A percentile compares a stretch with the other conserved stretches of the same genome.
phyloP scores from a whole-genome alignment of 2,329 filamentous ascomycete species.

The Aschersonia sp. region DNA sequence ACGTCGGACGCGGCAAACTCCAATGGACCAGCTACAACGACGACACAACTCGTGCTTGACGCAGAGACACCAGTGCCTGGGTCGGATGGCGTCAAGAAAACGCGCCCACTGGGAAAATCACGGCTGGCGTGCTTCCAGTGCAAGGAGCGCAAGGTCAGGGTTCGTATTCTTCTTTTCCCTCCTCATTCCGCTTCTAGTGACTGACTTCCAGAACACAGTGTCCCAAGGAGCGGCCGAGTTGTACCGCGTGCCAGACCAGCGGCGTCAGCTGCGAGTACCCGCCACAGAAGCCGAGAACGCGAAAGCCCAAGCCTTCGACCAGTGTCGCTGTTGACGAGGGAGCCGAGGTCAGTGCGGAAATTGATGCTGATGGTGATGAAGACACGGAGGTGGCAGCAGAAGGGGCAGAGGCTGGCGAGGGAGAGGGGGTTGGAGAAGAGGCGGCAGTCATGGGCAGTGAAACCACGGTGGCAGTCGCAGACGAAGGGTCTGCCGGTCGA shows the following conservation, averaged over 20 bases:
- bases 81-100: conserved; percentile 2
- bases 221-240: conserved; percentile 23
- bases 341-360: conserved; percentile 4
- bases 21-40: conserved; percentile 11
- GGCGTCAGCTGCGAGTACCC: conserved; percentile 24
- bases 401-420: not conserved
- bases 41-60: conserved; percentile 14
- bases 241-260: conserved; percentile 19
- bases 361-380: conserved; percentile 6
- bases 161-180: conserved; percentile 8
- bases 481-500: not conserved
- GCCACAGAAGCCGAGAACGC: conserved; percentile 13
- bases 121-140: conserved; percentile 21
- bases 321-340: not conserved
- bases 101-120: conserved; percentile 14
- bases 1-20: conserved; percentile 1
- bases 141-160: conserved; percentile 22
- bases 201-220: conserved; percentile 17
- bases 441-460: not conserved
- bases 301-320: conserved; percentile 7
- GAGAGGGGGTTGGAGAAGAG: not conserved
- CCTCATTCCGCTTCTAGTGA: not conserved
- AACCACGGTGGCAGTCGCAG: not conserved
- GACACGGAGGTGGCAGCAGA: conserved; percentile 5
- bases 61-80: conserved; percentile 2